Percentiles rank a stretch among this genome's conserved stretches.
These are phyloP conservation scores for Chytridium lagenaria DNA, from an alignment of 371 early-diverging fungal species.

Conservation along the genomic window DNA sequence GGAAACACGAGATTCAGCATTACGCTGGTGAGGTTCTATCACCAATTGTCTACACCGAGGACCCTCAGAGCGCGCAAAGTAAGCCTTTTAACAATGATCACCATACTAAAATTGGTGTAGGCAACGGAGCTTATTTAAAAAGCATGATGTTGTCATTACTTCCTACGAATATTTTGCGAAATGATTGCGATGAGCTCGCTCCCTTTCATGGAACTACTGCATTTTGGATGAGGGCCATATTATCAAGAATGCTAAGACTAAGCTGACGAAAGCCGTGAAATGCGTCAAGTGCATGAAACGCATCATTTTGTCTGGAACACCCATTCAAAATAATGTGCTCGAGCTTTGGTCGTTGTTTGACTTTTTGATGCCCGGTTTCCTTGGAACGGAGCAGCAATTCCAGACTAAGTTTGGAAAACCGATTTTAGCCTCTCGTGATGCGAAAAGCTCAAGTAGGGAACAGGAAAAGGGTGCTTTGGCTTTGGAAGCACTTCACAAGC, in stretches of 20 bases:
- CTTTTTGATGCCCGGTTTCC: slow-evolving; percentile 97
- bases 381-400: slow-evolving; percentile 91
- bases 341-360: slow-evolving; percentile 99
- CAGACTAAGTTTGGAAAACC: slow-evolving; percentile 90
- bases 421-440: slow-evolving; percentile 87
- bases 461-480: slow-evolving; percentile 82
- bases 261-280: slow-evolving; percentile 91
- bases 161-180: slow-evolving; percentile 97
- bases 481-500: slow-evolving; percentile 93
- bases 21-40: slow-evolving; percentile 75
- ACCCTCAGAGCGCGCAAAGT: slow-evolving; percentile 77
- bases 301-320: slow-evolving; percentile 98
- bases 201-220: slow-evolving; percentile 92
- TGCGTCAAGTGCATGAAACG: slow-evolving; percentile 83
- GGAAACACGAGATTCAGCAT: slow-evolving; percentile 94
- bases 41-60: slow-evolving; percentile 84
- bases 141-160: slow-evolving; percentile 86
- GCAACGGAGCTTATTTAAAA: slow-evolving; percentile 40
- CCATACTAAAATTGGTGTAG: slow-evolving; percentile 27
- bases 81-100: slow-evolving; percentile 4
- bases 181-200: slow-evolving; percentile 86
- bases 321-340: slow-evolving; percentile 97
- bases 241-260: slow-evolving; percentile 96
- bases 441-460: slow-evolving; percentile 81
- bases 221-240: slow-evolving; percentile 99